Evolutionary conservation across 306 rosid species (phyloP).

Genomic region (Prosopis cineraria): DNA sequence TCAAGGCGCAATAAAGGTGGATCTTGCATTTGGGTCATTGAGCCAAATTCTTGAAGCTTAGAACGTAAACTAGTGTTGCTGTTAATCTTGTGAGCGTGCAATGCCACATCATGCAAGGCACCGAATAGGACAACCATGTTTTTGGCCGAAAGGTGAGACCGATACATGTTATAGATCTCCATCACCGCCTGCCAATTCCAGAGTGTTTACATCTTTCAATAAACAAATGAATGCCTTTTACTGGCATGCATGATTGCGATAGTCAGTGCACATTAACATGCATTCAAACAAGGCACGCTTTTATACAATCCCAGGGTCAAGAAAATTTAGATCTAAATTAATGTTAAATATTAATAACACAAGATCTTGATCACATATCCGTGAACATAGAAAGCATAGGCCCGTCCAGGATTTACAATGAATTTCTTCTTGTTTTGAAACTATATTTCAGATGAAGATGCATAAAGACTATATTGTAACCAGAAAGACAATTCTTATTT

Average conservation of each 20-base stretch:
- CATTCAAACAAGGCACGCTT: background rate
- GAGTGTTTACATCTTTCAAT: constrained; percentile 31
- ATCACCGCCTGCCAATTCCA: constrained; percentile 80
- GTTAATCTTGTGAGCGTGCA: constrained; percentile 82
- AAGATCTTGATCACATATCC: constrained; percentile 23
- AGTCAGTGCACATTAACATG: constrained; percentile 9
- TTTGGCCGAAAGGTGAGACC: constrained; percentile 67
- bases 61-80: constrained; percentile 58
- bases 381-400: background rate
- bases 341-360: constrained; percentile 1
- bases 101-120: constrained; percentile 75
- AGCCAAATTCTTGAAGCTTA: constrained; percentile 85
- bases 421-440: background rate
- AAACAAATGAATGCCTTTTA: constrained; percentile 4
- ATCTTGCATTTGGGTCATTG: constrained; percentile 97
- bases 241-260: constrained; percentile 15
- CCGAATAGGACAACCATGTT: constrained; percentile 66
- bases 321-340: constrained; percentile 17
- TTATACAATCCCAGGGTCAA: background rate
- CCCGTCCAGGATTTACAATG: background rate
- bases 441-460: background rate
- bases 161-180: constrained; percentile 87
- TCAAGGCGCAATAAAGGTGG: constrained; percentile 97
- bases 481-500: background rate
- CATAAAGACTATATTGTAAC: background rate